A percentile compares a stretch with the other conserved stretches of the same genome.
These are phyloP conservation scores for Ogataea angusta DNA, from an alignment of 805 yeast species.

Conservation along the genomic window DNA sequence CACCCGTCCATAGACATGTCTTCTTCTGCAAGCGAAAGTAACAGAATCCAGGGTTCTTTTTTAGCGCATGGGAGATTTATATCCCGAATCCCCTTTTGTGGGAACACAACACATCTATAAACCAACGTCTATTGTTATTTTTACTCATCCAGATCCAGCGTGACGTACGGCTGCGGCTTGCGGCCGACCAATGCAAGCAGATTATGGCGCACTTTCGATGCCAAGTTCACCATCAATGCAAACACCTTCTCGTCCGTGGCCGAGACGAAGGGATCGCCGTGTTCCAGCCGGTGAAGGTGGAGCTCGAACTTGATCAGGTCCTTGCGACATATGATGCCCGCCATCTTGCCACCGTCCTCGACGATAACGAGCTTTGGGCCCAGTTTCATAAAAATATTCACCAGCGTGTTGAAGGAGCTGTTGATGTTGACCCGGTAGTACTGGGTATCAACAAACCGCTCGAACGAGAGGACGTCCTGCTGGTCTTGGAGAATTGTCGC, in stretches of 20 bases:
- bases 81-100: neutral
- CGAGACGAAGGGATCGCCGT: conserved; percentile 27
- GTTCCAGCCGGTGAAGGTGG: conserved; percentile 28
- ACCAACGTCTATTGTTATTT: neutral
- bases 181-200: neutral
- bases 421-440: conserved; percentile 58
- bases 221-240: conserved; percentile 15
- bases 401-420: conserved; percentile 56
- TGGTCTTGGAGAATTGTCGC: conserved; percentile 5
- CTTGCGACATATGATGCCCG: conserved; percentile 82
- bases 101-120: neutral
- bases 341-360: conserved; percentile 55
- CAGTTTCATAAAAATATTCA: conserved; percentile 67
- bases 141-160: conserved; percentile 10
- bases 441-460: conserved; percentile 44
- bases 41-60: neutral
- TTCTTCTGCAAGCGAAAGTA: conserved; percentile 7
- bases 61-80: neutral
- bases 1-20: conserved; percentile 9
- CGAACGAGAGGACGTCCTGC: conserved; percentile 23
- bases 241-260: conserved; percentile 22
- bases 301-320: conserved; percentile 68
- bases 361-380: conserved; percentile 79
- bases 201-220: conserved; percentile 7
- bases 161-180: conserved; percentile 1